These are phyloP conservation scores for Macadamia tetraphylla DNA, from an alignment of 164 flowering plant genomes.

Conservation along the genomic window DNA sequence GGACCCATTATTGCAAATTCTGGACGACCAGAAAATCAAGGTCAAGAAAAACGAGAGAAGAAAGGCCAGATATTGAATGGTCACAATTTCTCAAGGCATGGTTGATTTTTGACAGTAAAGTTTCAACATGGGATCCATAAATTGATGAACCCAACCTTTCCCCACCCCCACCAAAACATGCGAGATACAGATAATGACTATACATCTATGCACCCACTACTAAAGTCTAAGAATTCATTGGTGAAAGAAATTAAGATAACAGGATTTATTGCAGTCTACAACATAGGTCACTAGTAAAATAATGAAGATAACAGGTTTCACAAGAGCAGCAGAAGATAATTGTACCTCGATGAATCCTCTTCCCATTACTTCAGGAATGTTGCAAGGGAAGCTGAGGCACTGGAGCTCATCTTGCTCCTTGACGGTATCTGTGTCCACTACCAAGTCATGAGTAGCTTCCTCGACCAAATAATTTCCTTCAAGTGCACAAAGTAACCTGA, in stretches of 20 bases:
- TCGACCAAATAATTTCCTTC: slow-evolving; percentile 68
- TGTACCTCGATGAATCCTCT: slow-evolving; percentile 88
- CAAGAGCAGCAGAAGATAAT: background rate
- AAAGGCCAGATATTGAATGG: background rate
- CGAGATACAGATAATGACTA: no score
- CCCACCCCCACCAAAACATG: background rate
- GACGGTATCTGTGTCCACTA: slow-evolving; percentile 21
- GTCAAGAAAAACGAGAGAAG: background rate
- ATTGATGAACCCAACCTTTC: background rate
- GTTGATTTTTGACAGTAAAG: background rate
- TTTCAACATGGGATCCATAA: background rate
- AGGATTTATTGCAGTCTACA: background rate
- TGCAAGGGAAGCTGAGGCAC: background rate
- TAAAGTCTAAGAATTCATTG: no score
- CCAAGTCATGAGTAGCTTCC: slow-evolving; percentile 34
- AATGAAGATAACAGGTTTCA: background rate
- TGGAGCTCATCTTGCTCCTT: background rate
- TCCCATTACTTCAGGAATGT: slow-evolving; percentile 23
- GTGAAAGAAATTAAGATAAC: no score
- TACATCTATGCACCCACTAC: no score
- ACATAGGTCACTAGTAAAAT: background rate
- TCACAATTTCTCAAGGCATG: background rate
- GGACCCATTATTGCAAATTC: no score
- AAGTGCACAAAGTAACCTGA: slow-evolving; percentile 66
- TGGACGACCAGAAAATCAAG: no score